Evolutionary conservation across 2,329 filamentous ascomycete genomes (phyloP).

Genomic region (Tolypocladium amazonense): DNA sequence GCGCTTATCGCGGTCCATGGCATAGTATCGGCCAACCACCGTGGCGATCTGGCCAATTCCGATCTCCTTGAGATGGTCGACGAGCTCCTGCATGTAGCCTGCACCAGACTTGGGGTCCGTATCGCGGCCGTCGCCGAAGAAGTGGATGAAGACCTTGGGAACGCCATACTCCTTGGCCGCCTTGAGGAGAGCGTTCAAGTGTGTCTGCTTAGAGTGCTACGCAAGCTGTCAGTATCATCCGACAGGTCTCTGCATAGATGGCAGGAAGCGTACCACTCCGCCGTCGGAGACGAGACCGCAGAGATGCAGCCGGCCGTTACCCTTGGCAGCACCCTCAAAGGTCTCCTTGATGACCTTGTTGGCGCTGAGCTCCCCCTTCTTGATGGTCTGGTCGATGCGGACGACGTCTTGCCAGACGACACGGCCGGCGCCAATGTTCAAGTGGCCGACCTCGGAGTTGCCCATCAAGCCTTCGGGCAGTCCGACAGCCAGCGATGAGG

Average conservation of each 20-base stretch:
- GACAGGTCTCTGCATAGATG: background rate
- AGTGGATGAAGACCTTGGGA: slow-evolving; percentile 93
- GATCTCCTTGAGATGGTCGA: slow-evolving; percentile 73
- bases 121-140: slow-evolving; percentile 96
- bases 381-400: slow-evolving; percentile 87
- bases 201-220: slow-evolving; percentile 86
- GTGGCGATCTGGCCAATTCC: slow-evolving; percentile 83
- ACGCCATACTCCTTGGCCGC: slow-evolving; percentile 83
- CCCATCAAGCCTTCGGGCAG: slow-evolving; percentile 97
- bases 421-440: slow-evolving; percentile 95
- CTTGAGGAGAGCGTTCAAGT: slow-evolving; percentile 77
- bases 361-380: slow-evolving; percentile 69
- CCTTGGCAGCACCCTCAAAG: slow-evolving; percentile 70
- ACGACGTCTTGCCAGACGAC: slow-evolving; percentile 99
- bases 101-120: slow-evolving; percentile 93
- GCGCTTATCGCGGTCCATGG: slow-evolving; percentile 99
- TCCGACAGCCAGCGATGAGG: slow-evolving; percentile 90
- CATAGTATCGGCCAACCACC: slow-evolving; percentile 91
- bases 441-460: slow-evolving; percentile 95
- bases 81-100: slow-evolving; percentile 76
- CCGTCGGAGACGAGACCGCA: slow-evolving; percentile 89
- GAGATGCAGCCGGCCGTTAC: slow-evolving; percentile 86
- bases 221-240: slow-evolving; percentile 2
- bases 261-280: slow-evolving; percentile 55
- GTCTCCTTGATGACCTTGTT: slow-evolving; percentile 67